Evolutionary conservation across 164 flowering plant genomes (phyloP), one percentile per base, ranked within the genome.

Genomic region (Chloranthus sessilifolius): DNA sequence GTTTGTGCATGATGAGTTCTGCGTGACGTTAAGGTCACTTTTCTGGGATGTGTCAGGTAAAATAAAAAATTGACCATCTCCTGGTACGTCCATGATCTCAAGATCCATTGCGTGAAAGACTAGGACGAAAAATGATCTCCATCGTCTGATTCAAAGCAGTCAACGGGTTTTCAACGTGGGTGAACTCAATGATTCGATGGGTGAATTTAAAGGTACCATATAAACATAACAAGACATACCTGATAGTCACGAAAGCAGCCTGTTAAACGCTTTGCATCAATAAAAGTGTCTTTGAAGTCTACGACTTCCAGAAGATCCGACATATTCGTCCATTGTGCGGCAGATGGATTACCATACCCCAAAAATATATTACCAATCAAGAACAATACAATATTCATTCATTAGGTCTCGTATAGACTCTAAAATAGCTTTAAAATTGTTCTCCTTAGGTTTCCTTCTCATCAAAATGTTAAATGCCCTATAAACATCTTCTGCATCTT

Each of bases 381-480:
- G 99, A 64, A 94, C 99, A 54, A 94, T 81, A 66, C 99, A 94
- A 27, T 82, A 78, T 71, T 94, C 99, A 78, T 94, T 94, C 99
- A 94, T 94, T n/a, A 94, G 83, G 70, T 94, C 99, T 63, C 97
- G 73, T 39, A 94, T 94, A 21, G 97, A 88, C 62, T 94, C 99
- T 47, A 94, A 71, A 64, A 94, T 94, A 43, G 99, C 99, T 68
- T 94, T 94, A 60, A 94, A 94, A 59, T 94, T 94, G 58, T 94
- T 94, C 67, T 94, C 99, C 69, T 94, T 94, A 9, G 99, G 99
- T 64, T 94, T 94, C 69, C 99, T 81, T 64, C 99, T 82, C 90
- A 94, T 79, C 56, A 94, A 61, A 38, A 94, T 58, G 69, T 94
- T 84, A 48, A 94, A 94, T 43, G 97, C 73, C 40, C 90, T 77